Conservation (phyloP, 495 filamentous ascomycete genomes). For the Podospora comata region DNA sequence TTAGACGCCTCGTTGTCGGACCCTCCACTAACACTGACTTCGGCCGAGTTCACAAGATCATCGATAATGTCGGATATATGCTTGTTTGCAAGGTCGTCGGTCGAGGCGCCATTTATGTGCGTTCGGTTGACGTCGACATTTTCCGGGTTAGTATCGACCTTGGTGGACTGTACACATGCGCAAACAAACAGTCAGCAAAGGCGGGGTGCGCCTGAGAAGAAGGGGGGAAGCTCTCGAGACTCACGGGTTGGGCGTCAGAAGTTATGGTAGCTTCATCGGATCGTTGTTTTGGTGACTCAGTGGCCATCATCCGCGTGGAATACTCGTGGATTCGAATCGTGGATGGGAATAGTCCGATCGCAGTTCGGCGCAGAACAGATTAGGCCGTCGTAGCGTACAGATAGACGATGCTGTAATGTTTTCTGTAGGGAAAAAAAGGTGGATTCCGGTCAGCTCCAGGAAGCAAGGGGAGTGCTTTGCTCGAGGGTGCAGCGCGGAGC, state of each 20-base stretch:
- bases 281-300: conserved; percentile 51
- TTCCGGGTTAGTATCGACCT: conserved; percentile 37
- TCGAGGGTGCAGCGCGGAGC: not conserved
- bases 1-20: conserved; percentile 67
- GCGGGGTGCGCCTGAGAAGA: conserved; percentile 6
- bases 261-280: conserved; percentile 51
- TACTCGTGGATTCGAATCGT: conserved; percentile 21
- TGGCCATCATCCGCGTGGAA: conserved; percentile 54
- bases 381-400: not conserved
- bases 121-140: conserved; percentile 42
- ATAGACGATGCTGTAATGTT: conserved; percentile 7
- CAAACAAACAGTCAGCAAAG: conserved; percentile 16
- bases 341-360: conserved; percentile 16
- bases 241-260: conserved; percentile 47
- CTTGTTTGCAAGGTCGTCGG: conserved; percentile 49
- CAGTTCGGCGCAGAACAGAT: not conserved
- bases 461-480: not conserved
- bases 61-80: conserved; percentile 51
- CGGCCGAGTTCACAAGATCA: conserved; percentile 50
- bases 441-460: not conserved
- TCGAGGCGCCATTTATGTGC: conserved; percentile 44
- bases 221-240: conserved; percentile 23
- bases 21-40: conserved; percentile 59
- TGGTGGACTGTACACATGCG: conserved; percentile 29
- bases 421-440: not conserved